Conservation (phyloP, 305 asterid species). For the Fraxinus nigra region DNA sequence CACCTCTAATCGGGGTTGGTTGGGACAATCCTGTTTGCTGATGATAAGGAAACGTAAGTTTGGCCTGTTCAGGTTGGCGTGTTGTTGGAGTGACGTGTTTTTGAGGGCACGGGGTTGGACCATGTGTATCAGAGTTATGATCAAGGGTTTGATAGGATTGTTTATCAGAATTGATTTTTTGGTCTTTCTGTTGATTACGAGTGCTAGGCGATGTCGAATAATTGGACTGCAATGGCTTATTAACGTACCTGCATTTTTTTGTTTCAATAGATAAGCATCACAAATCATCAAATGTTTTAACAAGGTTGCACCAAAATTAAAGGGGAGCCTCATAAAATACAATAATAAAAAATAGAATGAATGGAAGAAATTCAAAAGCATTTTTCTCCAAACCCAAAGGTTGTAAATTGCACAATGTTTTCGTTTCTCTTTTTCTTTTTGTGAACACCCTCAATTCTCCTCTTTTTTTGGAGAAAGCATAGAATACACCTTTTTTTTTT, state of each 20-base stretch:
- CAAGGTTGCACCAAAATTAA: not conserved
- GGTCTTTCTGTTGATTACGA: conserved; percentile 43
- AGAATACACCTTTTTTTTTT: not conserved
- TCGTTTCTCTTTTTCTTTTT: not conserved
- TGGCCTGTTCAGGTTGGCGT: conserved; percentile 34
- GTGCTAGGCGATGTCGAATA: conserved; percentile 41
- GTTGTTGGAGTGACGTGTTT: conserved; percentile 10
- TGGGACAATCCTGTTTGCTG: conserved; percentile 44
- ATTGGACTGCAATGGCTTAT: conserved; percentile 29
- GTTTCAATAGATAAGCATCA: conserved; percentile 18
- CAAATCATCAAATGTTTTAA: conserved; percentile 1
- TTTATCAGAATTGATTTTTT: conserved; percentile 34
- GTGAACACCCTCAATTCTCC: not conserved
- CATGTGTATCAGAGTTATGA: conserved; percentile 30
- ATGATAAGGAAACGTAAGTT: conserved; percentile 37
- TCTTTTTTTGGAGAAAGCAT: not conserved
- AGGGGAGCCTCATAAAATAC: not conserved
- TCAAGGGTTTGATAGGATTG: conserved; percentile 32
- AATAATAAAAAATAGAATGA: not conserved
- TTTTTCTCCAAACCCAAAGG: not conserved
- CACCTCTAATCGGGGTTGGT: conserved; percentile 57
- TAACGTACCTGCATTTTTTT: conserved; percentile 60
- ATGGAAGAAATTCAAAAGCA: not conserved
- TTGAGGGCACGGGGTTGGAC: conserved; percentile 15
- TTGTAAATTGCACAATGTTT: not conserved